These are phyloP conservation scores for Bisporella sp. DNA, from an alignment of 2,329 filamentous ascomycete species.

Conservation along the genomic window DNA sequence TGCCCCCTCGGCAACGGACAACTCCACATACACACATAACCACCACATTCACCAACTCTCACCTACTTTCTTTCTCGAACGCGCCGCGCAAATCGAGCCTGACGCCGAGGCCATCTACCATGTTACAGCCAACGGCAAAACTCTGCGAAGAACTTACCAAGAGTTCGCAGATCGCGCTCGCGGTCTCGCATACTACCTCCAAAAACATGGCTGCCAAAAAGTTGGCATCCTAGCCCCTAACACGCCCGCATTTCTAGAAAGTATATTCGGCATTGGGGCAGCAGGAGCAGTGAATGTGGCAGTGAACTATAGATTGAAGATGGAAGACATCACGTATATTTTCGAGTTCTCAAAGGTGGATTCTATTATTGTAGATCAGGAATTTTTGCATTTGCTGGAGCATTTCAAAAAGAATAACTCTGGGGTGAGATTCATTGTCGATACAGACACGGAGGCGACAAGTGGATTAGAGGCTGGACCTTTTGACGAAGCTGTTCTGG, in stretches of 20 bases:
- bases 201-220: conserved; percentile 63
- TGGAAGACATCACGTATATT: conserved; percentile 84
- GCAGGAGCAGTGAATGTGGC: conserved; percentile 72
- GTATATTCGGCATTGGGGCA: conserved; percentile 79
- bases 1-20: conserved; percentile 8
- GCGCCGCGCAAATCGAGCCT: conserved; percentile 83
- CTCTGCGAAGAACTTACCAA: conserved; percentile 69
- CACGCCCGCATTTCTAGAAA: conserved; percentile 89
- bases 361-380: conserved; percentile 76
- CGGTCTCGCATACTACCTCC: conserved; percentile 82
- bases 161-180: conserved; percentile 80
- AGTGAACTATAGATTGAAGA: conserved; percentile 69
- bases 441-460: conserved; percentile 72
- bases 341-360: conserved; percentile 85
- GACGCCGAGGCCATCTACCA: conserved; percentile 81
- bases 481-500: conserved; percentile 76
- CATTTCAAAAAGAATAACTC: conserved; percentile 55
- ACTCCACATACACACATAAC: conserved; percentile 13
- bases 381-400: conserved; percentile 67
- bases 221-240: conserved; percentile 88
- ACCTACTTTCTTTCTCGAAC: conserved; percentile 79
- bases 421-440: conserved; percentile 65
- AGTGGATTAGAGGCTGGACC: conserved; percentile 69
- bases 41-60: conserved; percentile 66
- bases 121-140: conserved; percentile 67